Conservation (phyloP, 371 early-diverging fungal species). For the Saksenaea oblongispora region DNA sequence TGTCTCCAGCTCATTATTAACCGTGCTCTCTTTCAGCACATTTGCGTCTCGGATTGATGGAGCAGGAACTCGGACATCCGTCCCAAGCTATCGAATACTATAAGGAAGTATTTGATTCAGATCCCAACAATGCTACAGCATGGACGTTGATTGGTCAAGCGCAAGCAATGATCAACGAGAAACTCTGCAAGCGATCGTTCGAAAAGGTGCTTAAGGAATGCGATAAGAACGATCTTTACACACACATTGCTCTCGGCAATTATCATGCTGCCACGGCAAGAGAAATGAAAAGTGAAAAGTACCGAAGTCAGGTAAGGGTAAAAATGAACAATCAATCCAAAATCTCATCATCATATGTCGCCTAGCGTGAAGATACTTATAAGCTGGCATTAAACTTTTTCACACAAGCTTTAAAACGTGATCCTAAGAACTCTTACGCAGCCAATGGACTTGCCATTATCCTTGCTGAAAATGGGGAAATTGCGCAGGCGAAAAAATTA, state of each 20-base stretch:
- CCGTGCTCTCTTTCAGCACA: conserved; percentile 43
- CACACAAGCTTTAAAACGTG: conserved; percentile 74
- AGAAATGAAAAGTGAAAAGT: conserved; percentile 48
- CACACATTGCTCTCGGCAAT: conserved; percentile 84
- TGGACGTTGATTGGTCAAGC: conserved; percentile 77
- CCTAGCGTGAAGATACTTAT: conserved; percentile 53
- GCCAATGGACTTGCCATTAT: conserved; percentile 82
- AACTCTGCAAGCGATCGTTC: conserved; percentile 67
- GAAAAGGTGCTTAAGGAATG: conserved; percentile 79
- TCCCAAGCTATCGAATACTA: conserved; percentile 67
- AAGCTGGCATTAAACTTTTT: conserved; percentile 83
- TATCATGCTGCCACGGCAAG: conserved; percentile 67
- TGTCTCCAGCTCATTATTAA: background rate
- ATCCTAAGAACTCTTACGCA: conserved; percentile 72
- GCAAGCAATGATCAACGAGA: conserved; percentile 58
- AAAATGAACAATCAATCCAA: conserved; percentile 1
- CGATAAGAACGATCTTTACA: conserved; percentile 79
- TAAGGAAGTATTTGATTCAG: conserved; percentile 64
- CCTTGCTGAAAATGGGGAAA: conserved; percentile 73
- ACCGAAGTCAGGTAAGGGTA: conserved; percentile 26
- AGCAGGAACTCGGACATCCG: conserved; percentile 46
- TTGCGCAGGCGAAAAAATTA: conserved; percentile 72
- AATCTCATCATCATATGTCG: background rate
- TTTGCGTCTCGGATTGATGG: conserved; percentile 79
- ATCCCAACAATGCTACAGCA: conserved; percentile 63